phyloP scores from a whole-genome alignment of 1,139 yeast species.

The Taphrina populina region DNA sequence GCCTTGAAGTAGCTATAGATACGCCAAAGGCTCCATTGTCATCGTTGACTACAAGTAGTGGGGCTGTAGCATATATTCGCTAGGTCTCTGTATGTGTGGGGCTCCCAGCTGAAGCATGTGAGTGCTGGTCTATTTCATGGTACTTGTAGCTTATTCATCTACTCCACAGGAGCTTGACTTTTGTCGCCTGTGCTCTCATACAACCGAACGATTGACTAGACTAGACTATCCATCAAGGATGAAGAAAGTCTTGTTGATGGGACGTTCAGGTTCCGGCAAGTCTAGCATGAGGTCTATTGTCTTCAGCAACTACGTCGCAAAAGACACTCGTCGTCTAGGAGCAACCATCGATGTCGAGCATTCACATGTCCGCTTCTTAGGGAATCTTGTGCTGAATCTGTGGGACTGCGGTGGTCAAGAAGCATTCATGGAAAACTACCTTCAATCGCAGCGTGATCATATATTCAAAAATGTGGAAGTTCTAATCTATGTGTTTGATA shows the following conservation, averaged over 20 bases:
- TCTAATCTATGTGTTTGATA: slow-evolving; percentile 94
- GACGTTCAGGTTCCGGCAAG: slow-evolving; percentile 75
- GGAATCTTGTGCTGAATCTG: slow-evolving; percentile 88
- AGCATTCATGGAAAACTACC: slow-evolving; percentile 91
- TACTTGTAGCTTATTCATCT: too few relatives aligned
- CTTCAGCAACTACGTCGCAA: slow-evolving; percentile 89
- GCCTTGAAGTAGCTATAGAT: too few relatives aligned
- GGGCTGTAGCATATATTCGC: too few relatives aligned
- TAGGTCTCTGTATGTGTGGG: too few relatives aligned
- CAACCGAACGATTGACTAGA: too few relatives aligned
- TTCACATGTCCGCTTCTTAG: slow-evolving; percentile 85
- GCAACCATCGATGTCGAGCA: slow-evolving; percentile 98
- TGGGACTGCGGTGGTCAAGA: slow-evolving; percentile 99
- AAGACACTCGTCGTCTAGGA: slow-evolving; percentile 90
- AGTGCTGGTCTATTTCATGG: too few relatives aligned
- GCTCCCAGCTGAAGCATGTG: too few relatives aligned
- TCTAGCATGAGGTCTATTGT: slow-evolving; percentile 96
- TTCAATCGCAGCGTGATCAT: slow-evolving; percentile 81
- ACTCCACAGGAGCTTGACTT: too few relatives aligned
- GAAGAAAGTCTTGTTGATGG: slow-evolving; percentile 36
- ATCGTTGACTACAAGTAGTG: too few relatives aligned
- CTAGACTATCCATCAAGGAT: too few relatives aligned
- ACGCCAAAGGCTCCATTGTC: too few relatives aligned
- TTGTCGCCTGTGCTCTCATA: too few relatives aligned
- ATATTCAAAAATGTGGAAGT: slow-evolving; percentile 96